Evolutionary conservation across 169 alveolate species (phyloP).

Genomic region (Cyclospora cayetanensis): DNA sequence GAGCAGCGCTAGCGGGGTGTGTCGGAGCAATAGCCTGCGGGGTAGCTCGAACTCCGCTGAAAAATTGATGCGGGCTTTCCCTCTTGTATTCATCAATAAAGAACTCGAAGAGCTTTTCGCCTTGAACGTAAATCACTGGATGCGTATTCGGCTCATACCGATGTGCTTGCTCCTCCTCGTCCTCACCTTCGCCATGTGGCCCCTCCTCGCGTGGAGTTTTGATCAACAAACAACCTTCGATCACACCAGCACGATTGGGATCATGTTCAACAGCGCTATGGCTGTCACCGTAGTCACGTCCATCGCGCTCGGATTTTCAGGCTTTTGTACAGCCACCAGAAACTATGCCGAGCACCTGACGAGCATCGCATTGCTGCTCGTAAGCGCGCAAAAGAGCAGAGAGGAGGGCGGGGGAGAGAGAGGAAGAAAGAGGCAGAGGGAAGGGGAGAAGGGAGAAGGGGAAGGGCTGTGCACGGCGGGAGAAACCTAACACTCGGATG

Average conservation of each 20-base stretch:
- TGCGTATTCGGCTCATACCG: conserved; percentile 35
- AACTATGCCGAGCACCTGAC: neutral
- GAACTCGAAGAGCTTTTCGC: conserved; percentile 47
- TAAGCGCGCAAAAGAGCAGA: too few species aligned
- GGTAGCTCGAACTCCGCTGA: conserved; percentile 28
- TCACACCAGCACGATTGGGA: conserved; percentile 22
- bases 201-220: conserved; percentile 60
- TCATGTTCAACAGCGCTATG: conserved; percentile 38
- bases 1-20: neutral
- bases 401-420: too few species aligned
- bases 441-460: too few species aligned
- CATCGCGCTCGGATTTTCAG: neutral
- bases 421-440: too few species aligned
- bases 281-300: conserved; percentile 2
- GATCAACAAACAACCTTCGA: conserved; percentile 31
- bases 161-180: conserved; percentile 45
- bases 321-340: neutral
- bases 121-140: conserved; percentile 60
- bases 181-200: conserved; percentile 57
- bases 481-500: too few species aligned
- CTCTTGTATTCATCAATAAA: conserved; percentile 17
- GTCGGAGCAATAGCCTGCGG: neutral
- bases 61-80: neutral
- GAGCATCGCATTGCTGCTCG: neutral
- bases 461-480: too few species aligned